Evolutionary conservation across 495 filamentous ascomycete genomes (phyloP), one percentile per base, ranked within the genome.

Genomic region (Hypoxylon lenormandii): DNA sequence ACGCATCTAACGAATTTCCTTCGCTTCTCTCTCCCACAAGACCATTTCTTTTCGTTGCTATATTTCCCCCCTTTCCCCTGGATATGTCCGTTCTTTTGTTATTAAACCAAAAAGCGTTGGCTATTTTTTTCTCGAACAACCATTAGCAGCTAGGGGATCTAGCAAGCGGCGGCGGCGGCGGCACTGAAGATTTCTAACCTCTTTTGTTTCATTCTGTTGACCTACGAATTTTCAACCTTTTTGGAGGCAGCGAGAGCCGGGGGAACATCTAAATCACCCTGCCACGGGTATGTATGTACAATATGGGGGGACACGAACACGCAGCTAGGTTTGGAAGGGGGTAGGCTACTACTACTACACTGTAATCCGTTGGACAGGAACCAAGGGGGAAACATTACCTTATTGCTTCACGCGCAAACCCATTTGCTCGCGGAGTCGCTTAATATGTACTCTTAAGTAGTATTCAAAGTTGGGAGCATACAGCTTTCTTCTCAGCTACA

Each of bases 361-460:
- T 53, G 63, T 42, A 59, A 66, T 47, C 48, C 40, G 63, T 59
- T 59, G 59, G 46, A 46, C 18, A 42, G 26, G 51, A 42, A 49
- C 28, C 23, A 28, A 49, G 46, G 16, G 42, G 42, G 42, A 40
- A 48, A 37, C 28, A 28, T 57, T 22, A 38, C 47, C 30, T 37
- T 21, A 42, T 56, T 33, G 45, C 49, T 56, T 55, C 55, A 56
- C 66, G 55, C 49, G 55, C 54, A 55, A 48, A 36, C 66, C 60
- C 37, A n/a, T n/a, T n/a, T n/a, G 67, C 62, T 58, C 52, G 61
- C 56, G 57, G 52, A 42, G 61, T 66, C 47, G 51, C 51, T 70
- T 70, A 72, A 72, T 72, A 63, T 72, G 69, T 72, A 70, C 57
- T 65, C 61, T 70, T 65, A 70, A 21, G 45, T 55, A 60, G 57